Evolutionary conservation across 495 filamentous ascomycete species (phyloP).

Genomic region (Neurospora sp.): DNA sequence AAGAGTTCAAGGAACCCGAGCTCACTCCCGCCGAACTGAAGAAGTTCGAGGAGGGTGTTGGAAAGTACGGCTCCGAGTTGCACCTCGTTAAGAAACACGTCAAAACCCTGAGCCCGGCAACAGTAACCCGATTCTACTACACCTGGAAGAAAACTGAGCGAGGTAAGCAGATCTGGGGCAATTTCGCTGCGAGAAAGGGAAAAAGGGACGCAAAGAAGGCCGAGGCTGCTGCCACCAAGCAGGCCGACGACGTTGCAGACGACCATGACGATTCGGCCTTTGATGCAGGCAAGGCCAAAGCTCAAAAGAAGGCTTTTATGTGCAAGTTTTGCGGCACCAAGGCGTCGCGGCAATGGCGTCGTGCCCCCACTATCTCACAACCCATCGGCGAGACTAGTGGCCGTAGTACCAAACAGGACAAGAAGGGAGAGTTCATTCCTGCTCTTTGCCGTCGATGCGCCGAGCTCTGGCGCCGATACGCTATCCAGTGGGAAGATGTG

Average conservation of each 20-base stretch:
- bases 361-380: conserved; percentile 73
- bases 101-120: conserved; percentile 62
- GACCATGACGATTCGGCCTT: conserved; percentile 94
- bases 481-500: conserved; percentile 90
- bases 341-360: conserved; percentile 79
- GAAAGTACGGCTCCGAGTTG: conserved; percentile 85
- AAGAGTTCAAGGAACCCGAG: conserved; percentile 78
- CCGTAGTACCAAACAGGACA: conserved; percentile 57
- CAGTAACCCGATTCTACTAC: conserved; percentile 89
- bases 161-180: conserved; percentile 82
- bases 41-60: conserved; percentile 84
- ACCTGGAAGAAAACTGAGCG: conserved; percentile 93
- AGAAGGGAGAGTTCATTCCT: conserved; percentile 62
- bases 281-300: conserved; percentile 73
- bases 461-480: conserved; percentile 86
- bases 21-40: conserved; percentile 69
- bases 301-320: conserved; percentile 71
- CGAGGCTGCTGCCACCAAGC: conserved; percentile 53
- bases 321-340: conserved; percentile 89
- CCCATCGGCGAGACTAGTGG: conserved; percentile 55
- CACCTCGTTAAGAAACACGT: conserved; percentile 76
- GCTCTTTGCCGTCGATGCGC: conserved; percentile 87
- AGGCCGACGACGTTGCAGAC: conserved; percentile 88
- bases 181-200: conserved; percentile 72
- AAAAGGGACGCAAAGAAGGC: conserved; percentile 72